A percentile compares a stretch with the other conserved stretches of the same genome.
Evolutionary conservation across 768 basidiomycete genomes (phyloP).

Genomic region (Xanthoconium stramineum): DNA sequence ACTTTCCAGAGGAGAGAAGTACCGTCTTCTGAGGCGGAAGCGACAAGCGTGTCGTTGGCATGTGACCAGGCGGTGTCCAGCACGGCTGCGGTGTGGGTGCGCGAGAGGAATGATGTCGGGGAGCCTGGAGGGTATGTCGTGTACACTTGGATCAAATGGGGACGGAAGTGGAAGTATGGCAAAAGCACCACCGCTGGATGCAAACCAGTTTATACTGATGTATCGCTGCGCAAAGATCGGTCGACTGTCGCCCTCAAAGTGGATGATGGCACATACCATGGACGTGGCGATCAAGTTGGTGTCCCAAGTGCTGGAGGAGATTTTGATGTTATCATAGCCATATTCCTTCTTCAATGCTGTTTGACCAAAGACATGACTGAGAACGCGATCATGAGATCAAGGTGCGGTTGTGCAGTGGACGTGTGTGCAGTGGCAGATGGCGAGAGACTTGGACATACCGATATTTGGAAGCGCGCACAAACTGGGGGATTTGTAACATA

Average conservation of each 20-base stretch:
- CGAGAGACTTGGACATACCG: slow-evolving; percentile 45
- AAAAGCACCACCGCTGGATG: slow-evolving; percentile 91
- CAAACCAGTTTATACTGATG: slow-evolving; percentile 92
- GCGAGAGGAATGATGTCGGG: slow-evolving; percentile 92
- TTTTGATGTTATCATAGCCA: slow-evolving; percentile 76
- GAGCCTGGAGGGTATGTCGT: slow-evolving; percentile 67
- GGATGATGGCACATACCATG: slow-evolving; percentile 42
- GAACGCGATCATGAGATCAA: background rate
- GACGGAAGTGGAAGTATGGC: slow-evolving; percentile 87
- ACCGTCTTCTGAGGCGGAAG: slow-evolving; percentile 92
- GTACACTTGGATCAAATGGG: slow-evolving; percentile 52
- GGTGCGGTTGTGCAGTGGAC: background rate
- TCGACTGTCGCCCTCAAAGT: background rate
- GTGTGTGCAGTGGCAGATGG: background rate
- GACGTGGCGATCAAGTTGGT: slow-evolving; percentile 90
- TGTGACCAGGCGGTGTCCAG: slow-evolving; percentile 98
- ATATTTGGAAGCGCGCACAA: slow-evolving; percentile 85
- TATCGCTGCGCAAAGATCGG: slow-evolving; percentile 53
- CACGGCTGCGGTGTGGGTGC: slow-evolving; percentile 78
- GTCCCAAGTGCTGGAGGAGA: slow-evolving; percentile 92
- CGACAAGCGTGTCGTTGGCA: slow-evolving; percentile 87
- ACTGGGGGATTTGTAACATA: no score
- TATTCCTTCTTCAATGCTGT: slow-evolving; percentile 83
- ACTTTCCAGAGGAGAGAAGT: slow-evolving; percentile 93
- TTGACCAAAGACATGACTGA: slow-evolving; percentile 90